Conservation (phyloP, 106 monocot genomes). For the Acorus gramineus region DNA sequence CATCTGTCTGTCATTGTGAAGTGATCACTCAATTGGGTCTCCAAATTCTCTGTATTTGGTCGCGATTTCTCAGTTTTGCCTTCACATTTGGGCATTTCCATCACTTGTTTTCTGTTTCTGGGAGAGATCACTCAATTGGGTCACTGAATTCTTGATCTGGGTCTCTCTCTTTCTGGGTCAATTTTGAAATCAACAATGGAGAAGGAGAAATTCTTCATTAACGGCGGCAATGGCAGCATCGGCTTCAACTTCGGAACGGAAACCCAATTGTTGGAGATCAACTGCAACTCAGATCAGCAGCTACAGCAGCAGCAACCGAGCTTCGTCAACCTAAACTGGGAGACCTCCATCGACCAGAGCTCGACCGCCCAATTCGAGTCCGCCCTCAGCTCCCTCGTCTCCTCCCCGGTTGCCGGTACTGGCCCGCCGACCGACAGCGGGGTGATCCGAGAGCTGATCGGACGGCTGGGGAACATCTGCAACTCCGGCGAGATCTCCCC, state of each 20-base stretch:
- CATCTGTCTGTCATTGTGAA: too few relatives aligned
- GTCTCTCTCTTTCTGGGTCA: too few relatives aligned
- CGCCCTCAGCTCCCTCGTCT: slow-evolving; percentile 18
- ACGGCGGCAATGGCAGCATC: not conserved
- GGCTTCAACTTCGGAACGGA: not conserved
- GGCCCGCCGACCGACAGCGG: slow-evolving; percentile 1
- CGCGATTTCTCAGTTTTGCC: too few relatives aligned
- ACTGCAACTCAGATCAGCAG: not conserved
- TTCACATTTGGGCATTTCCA: too few relatives aligned
- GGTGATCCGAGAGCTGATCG: slow-evolving; percentile 22
- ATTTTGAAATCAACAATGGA: not conserved
- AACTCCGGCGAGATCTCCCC: slow-evolving; percentile 33
- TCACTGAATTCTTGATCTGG: too few relatives aligned
- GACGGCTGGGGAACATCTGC: slow-evolving; percentile 26
- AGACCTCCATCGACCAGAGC: not conserved
- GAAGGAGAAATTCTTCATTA: slow-evolving; percentile 11
- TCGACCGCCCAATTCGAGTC: slow-evolving; percentile 16
- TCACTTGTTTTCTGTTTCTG: too few relatives aligned
- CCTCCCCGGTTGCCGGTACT: slow-evolving; percentile 13
- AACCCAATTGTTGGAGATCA: slow-evolving; percentile 5
- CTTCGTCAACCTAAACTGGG: slow-evolving; percentile 21
- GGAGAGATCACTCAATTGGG: too few relatives aligned
- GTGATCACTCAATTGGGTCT: too few relatives aligned
- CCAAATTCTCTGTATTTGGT: too few relatives aligned
- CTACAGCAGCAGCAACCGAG: slow-evolving; percentile 1